Percentiles rank a stretch among this genome's conserved stretches.
These are phyloP conservation scores for Harringtonia lauricola DNA, from an alignment of 2,329 filamentous ascomycete genomes.

Conservation along the genomic window DNA sequence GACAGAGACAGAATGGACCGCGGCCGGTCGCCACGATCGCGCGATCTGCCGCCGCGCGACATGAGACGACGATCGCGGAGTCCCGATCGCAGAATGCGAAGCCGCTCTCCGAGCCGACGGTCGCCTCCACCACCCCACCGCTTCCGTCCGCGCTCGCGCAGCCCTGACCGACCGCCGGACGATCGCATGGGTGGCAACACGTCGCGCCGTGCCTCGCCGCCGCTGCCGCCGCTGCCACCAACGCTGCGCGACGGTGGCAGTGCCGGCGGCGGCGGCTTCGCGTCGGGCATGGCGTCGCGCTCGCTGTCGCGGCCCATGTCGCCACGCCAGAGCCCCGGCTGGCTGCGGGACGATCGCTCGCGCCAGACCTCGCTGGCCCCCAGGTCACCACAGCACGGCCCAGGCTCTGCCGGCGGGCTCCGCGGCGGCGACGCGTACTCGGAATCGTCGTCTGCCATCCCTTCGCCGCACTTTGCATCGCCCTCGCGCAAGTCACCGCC, in stretches of 20 bases:
- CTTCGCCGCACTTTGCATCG: not conserved
- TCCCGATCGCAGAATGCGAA: slow-evolving; percentile 30
- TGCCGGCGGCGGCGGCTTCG: slow-evolving; percentile 22
- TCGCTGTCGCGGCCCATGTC: slow-evolving; percentile 40
- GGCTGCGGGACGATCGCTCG: slow-evolving; percentile 33
- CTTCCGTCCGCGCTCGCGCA: slow-evolving; percentile 39
- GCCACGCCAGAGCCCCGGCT: slow-evolving; percentile 33
- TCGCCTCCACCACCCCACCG: slow-evolving; percentile 24
- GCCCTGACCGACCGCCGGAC: slow-evolving; percentile 5
- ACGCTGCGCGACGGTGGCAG: no score
- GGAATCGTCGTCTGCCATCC: not conserved
- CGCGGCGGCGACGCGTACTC: slow-evolving; percentile 4
- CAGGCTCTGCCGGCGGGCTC: not conserved
- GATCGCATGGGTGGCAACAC: slow-evolving; percentile 12
- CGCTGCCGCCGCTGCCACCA: no score
- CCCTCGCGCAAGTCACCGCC: slow-evolving; percentile 30
- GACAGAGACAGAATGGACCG: slow-evolving; percentile 21
- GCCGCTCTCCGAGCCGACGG: slow-evolving; percentile 22
- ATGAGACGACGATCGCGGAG: slow-evolving; percentile 43
- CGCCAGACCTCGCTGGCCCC: slow-evolving; percentile 28
- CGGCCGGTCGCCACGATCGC: slow-evolving; percentile 26
- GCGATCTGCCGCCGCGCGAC: slow-evolving; percentile 27
- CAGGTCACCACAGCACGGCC: not conserved
- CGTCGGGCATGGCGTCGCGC: slow-evolving; percentile 39
- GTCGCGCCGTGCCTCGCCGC: slow-evolving; percentile 35